Conservation (phyloP, 1,284 basidiomycete genomes). For the Vanrija sp. region DNA sequence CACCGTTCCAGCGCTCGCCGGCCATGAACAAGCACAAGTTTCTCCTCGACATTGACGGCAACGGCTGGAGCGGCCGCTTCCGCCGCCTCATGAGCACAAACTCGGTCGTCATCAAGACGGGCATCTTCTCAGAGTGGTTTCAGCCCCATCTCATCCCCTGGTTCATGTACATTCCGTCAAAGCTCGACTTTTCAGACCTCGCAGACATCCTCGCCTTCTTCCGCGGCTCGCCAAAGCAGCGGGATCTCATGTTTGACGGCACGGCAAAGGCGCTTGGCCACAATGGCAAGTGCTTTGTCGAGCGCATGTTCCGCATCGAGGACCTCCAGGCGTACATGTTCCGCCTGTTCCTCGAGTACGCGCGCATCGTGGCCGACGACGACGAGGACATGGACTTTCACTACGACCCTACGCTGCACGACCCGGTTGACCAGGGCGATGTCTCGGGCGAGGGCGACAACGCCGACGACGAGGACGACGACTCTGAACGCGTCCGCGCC, state of each 20-base stretch:
- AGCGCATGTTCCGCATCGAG: slow-evolving; percentile 45
- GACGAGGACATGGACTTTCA: slow-evolving; percentile 13
- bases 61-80: slow-evolving; percentile 50
- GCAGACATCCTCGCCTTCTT: slow-evolving; percentile 47
- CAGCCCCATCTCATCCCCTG: slow-evolving; percentile 48
- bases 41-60: slow-evolving; percentile 52
- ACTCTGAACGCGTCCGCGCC: neutral
- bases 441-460: neutral
- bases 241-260: slow-evolving; percentile 44
- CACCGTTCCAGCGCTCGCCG: slow-evolving; percentile 25
- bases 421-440: neutral
- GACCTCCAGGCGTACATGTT: slow-evolving; percentile 49
- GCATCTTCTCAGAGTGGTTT: slow-evolving; percentile 48
- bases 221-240: slow-evolving; percentile 38
- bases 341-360: slow-evolving; percentile 46
- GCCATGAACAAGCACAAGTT: slow-evolving; percentile 48
- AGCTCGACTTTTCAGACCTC: slow-evolving; percentile 47
- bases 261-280: slow-evolving; percentile 44
- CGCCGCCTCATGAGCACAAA: slow-evolving; percentile 49
- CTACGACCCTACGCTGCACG: slow-evolving; percentile 9
- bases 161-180: slow-evolving; percentile 47
- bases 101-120: slow-evolving; percentile 51
- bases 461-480: neutral
- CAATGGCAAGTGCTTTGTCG: slow-evolving; percentile 48
- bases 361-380: slow-evolving; percentile 14